Evolutionary conservation across 2,329 filamentous ascomycete species (phyloP), one percentile per base, ranked within the genome.

Genomic region (Claviceps pusilla): DNA sequence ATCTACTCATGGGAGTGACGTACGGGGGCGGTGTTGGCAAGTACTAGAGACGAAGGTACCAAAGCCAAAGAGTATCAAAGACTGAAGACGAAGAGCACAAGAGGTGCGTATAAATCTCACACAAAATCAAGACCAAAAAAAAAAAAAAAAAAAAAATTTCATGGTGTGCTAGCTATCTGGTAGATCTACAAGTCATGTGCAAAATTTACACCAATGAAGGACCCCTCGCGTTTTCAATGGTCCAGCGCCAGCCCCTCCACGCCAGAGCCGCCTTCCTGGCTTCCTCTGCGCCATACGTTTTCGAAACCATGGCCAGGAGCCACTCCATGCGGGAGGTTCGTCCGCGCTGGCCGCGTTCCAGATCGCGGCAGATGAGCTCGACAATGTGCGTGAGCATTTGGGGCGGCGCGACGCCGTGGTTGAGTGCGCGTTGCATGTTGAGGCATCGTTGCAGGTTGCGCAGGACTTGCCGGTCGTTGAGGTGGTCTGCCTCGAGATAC

Each of bases 141-240:
- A 33, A 33, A 33, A 33, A 33, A 19, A 33, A 33, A 33, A 33
- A 33, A 33, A 5, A 33, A 4, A 24, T 3, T 24, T 24, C 24
- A 24, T 24, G 24, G 24, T 24, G 24, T 24, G 24, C 24, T 24
- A 24, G 24, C 66, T 95, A 89, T 65, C 64, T 94, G 64, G 90
- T 95, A 75, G 63, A 78, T 61, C 19, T 24, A 3, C 12, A 12
- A 50, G 48, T n/a, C 24, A 28, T 28, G 29, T 7, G 24, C 24
- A 39, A 35, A 48, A 24, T 24, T 28, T 4, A 46, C 19, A 11
- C 12, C 19, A 35, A 28, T 6, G 7, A 4, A 9, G 19, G 39
- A 28, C 19, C n/a, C 4, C 24, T 10, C 3, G 11, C 28, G 10
- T 49, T 39, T 1, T 58, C 55, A 42, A 62, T 57, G 31, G 57